Conservation (phyloP, 805 yeast genomes). For the Debaryomyces castellii region DNA sequence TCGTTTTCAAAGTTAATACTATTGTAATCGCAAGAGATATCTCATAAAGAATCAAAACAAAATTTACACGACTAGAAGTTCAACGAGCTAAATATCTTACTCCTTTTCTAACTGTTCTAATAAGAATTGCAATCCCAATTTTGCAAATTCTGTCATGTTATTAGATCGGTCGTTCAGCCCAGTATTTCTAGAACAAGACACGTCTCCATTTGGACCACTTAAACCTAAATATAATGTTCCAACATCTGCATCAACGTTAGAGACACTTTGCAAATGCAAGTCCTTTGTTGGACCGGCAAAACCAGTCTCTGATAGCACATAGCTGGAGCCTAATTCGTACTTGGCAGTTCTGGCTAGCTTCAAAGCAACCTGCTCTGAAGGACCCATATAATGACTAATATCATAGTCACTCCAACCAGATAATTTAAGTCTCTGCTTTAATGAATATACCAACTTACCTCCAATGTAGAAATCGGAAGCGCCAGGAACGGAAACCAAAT, state of each 20-base stretch:
- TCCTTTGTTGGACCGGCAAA: conserved; percentile 74
- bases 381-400: conserved; percentile 74
- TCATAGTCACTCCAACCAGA: conserved; percentile 79
- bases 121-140: conserved; percentile 59
- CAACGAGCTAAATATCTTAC: too few relatives aligned
- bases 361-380: conserved; percentile 71
- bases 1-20: too few relatives aligned
- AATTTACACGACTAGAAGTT: too few relatives aligned
- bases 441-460: conserved; percentile 75
- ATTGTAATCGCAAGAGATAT: too few relatives aligned
- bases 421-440: conserved; percentile 69
- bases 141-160: conserved; percentile 79
- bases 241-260: conserved; percentile 31
- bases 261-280: conserved; percentile 32
- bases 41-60: too few relatives aligned
- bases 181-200: conserved; percentile 47
- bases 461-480: conserved; percentile 84
- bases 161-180: conserved; percentile 50
- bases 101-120: conserved; percentile 43
- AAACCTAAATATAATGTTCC: conserved; percentile 76
- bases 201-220: conserved; percentile 61
- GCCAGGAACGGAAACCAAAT: conserved; percentile 79
- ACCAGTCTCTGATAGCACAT: conserved; percentile 82
- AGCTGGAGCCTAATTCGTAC: conserved; percentile 80
- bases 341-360: conserved; percentile 76